These are phyloP conservation scores for Quercus aquifolioides DNA, from an alignment of 306 rosid species.

Conservation along the genomic window DNA sequence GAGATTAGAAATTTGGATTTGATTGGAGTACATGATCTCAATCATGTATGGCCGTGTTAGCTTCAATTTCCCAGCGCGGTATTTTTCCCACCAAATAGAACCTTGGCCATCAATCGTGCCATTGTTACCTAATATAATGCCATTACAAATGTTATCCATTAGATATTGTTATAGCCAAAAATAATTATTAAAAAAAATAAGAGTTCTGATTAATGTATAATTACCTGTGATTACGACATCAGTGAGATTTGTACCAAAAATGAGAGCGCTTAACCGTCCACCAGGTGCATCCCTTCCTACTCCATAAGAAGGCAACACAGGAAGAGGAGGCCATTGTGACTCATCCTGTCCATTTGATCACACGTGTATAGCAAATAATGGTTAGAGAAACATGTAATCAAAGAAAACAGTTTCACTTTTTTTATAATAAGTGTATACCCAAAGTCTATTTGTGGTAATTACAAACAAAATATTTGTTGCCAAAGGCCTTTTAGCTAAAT, in stretches of 20 bases:
- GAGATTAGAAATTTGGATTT: slow-evolving; percentile 60
- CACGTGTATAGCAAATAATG: background rate
- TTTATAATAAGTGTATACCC: too few species aligned
- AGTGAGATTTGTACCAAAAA: slow-evolving; percentile 73
- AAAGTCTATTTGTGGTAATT: too few species aligned
- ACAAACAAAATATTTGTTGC: too few species aligned
- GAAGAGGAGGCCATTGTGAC: slow-evolving; percentile 55
- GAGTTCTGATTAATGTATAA: background rate
- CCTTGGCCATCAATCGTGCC: slow-evolving; percentile 92
- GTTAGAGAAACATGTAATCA: too few species aligned
- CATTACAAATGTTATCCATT: background rate
- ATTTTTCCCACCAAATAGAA: slow-evolving; percentile 64
- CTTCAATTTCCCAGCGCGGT: slow-evolving; percentile 15
- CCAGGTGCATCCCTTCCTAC: slow-evolving; percentile 57
- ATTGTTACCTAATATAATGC: slow-evolving; percentile 45
- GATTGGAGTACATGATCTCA: slow-evolving; percentile 56
- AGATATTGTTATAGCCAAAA: background rate
- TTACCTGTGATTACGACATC: slow-evolving; percentile 78
- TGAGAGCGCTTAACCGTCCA: slow-evolving; percentile 62
- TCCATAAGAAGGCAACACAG: slow-evolving; percentile 61
- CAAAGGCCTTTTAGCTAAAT: too few species aligned
- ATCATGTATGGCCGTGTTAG: slow-evolving; percentile 59
- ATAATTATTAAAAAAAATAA: background rate
- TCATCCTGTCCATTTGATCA: slow-evolving; percentile 42
- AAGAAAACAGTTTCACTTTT: too few species aligned